A percentile compares a stretch with the other conserved stretches of the same genome.
Conservation (phyloP, 2,329 filamentous ascomycete species). For the Sarocladium kiliense region DNA sequence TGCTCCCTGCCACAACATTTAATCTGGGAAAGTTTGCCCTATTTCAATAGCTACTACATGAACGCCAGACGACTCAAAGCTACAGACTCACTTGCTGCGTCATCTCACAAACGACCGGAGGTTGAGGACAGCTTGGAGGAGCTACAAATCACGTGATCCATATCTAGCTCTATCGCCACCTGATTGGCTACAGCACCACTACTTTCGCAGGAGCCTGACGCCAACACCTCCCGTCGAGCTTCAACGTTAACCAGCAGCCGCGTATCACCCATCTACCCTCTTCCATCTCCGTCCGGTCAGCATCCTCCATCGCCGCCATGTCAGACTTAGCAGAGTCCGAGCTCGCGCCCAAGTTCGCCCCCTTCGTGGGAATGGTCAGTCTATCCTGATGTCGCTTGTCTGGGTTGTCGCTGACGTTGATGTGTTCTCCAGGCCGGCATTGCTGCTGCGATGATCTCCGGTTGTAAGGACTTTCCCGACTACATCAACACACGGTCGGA, state of each 20-base stretch:
- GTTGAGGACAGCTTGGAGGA: neutral
- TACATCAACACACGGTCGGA: conserved; percentile 12
- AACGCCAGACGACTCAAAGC: no score
- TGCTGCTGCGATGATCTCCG: conserved; percentile 77
- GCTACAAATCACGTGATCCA: neutral
- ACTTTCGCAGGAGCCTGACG: neutral
- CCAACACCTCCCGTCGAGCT: conserved; percentile 6
- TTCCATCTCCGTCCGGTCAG: conserved; percentile 8
- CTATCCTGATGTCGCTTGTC: neutral
- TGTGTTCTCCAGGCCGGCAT: conserved; percentile 60
- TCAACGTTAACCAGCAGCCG: conserved; percentile 3
- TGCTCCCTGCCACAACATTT: no score
- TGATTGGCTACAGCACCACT: neutral
- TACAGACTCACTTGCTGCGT: no score
- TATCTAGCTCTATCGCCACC: neutral
- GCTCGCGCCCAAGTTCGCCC: conserved; percentile 73
- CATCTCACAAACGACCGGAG: no score
- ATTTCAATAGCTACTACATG: no score
- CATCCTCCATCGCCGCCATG: conserved; percentile 34
- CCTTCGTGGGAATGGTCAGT: conserved; percentile 83
- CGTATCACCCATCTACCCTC: conserved; percentile 8
- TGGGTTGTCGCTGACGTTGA: conserved; percentile 15
- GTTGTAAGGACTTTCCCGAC: conserved; percentile 51
- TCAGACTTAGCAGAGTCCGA: conserved; percentile 39
- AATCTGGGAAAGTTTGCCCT: no score